Conservation (phyloP, 73 alveolate species). For the Paramecium primaurelia region DNA sequence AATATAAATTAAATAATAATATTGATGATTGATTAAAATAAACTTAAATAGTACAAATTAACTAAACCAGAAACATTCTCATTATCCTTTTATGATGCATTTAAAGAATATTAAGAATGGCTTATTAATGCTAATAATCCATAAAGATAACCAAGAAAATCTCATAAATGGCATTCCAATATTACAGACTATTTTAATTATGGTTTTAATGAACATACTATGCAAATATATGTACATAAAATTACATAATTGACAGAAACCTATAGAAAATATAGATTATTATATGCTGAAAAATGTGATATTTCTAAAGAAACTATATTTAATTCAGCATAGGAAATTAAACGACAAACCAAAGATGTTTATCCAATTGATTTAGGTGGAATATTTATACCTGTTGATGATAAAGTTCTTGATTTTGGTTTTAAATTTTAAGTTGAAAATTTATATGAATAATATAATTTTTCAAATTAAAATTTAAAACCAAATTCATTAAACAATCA, state of each 20-base stretch:
- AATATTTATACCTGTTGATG: conserved; percentile 36
- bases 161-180: conserved; percentile 9
- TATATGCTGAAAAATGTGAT: conserved; percentile 35
- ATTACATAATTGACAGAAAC: background rate
- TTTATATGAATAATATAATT: conserved; percentile 9
- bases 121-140: background rate
- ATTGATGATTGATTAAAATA: background rate
- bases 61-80: conserved; percentile 28
- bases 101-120: background rate
- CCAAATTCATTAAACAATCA: background rate
- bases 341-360: background rate
- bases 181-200: conserved; percentile 35
- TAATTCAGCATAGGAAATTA: background rate
- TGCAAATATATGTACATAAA: conserved; percentile 32
- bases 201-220: conserved; percentile 46
- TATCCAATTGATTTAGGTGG: conserved; percentile 49
- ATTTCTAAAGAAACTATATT: background rate
- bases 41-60: background rate
- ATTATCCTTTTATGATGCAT: background rate
- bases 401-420: background rate
- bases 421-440: conserved; percentile 17
- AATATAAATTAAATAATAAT: background rate
- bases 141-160: background rate
- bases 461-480: background rate
- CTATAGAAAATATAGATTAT: background rate